phyloP scores from a whole-genome alignment of 345 rosid genomes.

The Jatropha curcas region DNA sequence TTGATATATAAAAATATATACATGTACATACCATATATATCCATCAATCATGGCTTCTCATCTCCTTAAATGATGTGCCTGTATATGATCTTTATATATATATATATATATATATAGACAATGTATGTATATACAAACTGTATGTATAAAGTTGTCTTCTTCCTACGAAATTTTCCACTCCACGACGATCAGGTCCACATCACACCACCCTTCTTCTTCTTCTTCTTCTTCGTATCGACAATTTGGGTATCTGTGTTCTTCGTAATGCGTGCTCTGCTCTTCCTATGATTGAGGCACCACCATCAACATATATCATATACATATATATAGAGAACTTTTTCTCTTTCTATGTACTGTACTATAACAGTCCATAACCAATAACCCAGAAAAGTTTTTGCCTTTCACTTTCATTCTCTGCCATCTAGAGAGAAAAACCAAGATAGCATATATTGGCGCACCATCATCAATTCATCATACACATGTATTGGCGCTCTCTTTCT shows the following conservation, averaged over 20 bases:
- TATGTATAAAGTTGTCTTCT: not conserved
- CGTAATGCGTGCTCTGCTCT: slow-evolving; percentile 15
- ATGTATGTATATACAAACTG: too few species aligned
- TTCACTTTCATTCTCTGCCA: not conserved
- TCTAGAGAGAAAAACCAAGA: too few species aligned
- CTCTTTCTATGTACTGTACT: too few species aligned
- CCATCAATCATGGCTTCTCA: slow-evolving; percentile 1
- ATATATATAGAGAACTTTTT: not conserved
- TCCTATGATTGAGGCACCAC: slow-evolving; percentile 4
- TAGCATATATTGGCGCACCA: too few species aligned
- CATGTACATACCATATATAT: not conserved
- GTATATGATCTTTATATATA: not conserved
- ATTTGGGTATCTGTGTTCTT: slow-evolving; percentile 22
- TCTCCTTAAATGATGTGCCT: slow-evolving; percentile 6
- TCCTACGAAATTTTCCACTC: not conserved
- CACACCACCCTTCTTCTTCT: not conserved
- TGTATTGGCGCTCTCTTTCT: too few species aligned
- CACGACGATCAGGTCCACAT: not conserved
- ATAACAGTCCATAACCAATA: not conserved
- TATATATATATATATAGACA: too few species aligned
- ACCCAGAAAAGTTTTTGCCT: not conserved
- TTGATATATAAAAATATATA: too few species aligned
- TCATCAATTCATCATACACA: too few species aligned
- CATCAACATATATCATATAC: not conserved
- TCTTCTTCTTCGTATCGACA: not conserved